Conservation (phyloP, 202 grass and related monocot species). For the Cymbopogon flexuosus region DNA sequence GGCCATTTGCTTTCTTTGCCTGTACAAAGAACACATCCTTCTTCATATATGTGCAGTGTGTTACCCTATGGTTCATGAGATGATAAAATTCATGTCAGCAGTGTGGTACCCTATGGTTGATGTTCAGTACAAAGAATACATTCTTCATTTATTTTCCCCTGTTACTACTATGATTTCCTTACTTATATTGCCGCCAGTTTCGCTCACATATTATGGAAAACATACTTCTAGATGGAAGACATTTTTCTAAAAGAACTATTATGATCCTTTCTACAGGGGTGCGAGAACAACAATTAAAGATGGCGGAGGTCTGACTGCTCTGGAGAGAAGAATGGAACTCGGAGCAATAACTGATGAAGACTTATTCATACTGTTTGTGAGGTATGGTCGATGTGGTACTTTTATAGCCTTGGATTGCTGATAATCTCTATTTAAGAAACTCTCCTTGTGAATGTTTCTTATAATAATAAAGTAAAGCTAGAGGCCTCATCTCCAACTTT, state of each 20-base stretch:
- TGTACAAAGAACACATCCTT: neutral
- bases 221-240: neutral
- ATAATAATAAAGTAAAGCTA: neutral
- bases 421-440: conserved; percentile 4
- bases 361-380: conserved; percentile 93
- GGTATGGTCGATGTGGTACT: conserved; percentile 33
- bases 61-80: neutral
- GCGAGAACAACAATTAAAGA: conserved; percentile 81
- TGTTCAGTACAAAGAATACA: neutral
- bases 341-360: conserved; percentile 95
- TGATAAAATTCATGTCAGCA: neutral
- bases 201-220: neutral
- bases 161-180: neutral
- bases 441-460: neutral
- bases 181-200: neutral
- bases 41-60: neutral
- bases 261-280: conserved; percentile 48
- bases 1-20: conserved; percentile 7
- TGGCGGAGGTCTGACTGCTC: conserved; percentile 74
- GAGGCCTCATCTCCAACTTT: neutral
- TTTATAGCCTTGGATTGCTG: conserved; percentile 8
- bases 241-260: neutral
- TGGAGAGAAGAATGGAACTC: conserved; percentile 95
- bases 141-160: conserved; percentile 7
- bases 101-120: conserved; percentile 1